Evolutionary conservation across 805 yeast genomes (phyloP), one percentile per base, ranked within the genome.

Genomic region (Ogataea degrootiae): DNA sequence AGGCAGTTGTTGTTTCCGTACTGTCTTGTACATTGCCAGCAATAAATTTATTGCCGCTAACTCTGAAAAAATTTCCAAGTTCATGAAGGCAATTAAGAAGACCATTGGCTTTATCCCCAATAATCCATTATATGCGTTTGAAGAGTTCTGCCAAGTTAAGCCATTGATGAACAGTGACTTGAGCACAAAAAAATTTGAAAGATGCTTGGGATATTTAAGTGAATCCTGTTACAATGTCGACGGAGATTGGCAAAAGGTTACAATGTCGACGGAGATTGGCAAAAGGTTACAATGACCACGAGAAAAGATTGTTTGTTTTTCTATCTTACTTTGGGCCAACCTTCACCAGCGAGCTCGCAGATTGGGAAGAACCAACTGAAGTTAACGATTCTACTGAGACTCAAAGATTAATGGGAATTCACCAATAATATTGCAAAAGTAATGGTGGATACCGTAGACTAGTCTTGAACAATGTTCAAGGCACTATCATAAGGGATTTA

Each of bases 1-100:
- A 46, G 82, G 82, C 15, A 77, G 82, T 60, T 77, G 82, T 59
- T 77, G 82, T 55, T 77, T 77, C 74, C 77, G 82, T 55, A 73
- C 81, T 40, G 73, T 77, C 49, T 67, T 76, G 56, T 76, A 75
- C 71, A 77, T 77, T 55, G 70, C 68, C 54, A 77, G 77, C 58
- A 82, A 77, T 55, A 62, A 68, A 38, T 77, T 76, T 60, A 66
- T 77, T 56, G 67, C 64, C 12, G 64, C 60, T 42, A 72, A 77
- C 60, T 77, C 77, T 17, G 76, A 69, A 38, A 73, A 75, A 59
- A 72, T 76, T 41, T 60, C 50, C 41, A 68, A 64, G 51, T 72
- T 77, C 62, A 56, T 77, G 71, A 66, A 50, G 19, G 82, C 81
- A 11, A 62, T 75, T 53, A 77, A 76, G 62, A 69, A 60, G 54